Base-by-base conservation (phyloP, 2,329 filamentous ascomycete genomes). In the Fusarium caatingaense region DNA sequence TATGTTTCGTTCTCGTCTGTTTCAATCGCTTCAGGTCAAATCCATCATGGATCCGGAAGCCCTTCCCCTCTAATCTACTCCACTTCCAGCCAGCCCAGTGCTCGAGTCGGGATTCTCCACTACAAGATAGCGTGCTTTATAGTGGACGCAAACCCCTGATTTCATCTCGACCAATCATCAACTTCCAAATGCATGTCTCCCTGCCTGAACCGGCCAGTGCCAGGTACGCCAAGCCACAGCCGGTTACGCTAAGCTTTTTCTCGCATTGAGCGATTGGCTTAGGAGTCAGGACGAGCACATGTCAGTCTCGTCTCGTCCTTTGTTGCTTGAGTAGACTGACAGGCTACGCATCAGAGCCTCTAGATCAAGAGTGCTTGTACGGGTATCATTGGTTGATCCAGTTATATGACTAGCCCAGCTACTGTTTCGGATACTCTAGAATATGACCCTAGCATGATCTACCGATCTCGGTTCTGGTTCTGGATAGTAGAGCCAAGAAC, bases 361-460 rank as follows among this genome's bases (percentile, higher is more conserved):
- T 27, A 34, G 27, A 30, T 20, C 32, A 56, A 12, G 12, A 41
- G 45, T 28, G 10, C 4, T n/a, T 23, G 48, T 20, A n/a, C n/a
- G 18, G n/a, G 5, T 30, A 12, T 32, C 45, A 55, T 60, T 55
- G 34, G 59, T 20, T 51, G 21, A 50, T 51, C 21, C 13, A 48
- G 8, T 56, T 20, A 32, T 45, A 30, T 56, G n/a, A 44, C 44
- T n/a, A 64, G 45, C 30, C 27, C 48, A 59, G 45, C 50, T 59
- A 59, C 48, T 64, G 67, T 69, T 69, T 69, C 61, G 51, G 48
- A 67, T 45, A 34, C 32, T 64, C 71, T 70, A 60, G 54, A 49
- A 61, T 48, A 25, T n/a, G 44, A 48, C 51, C 25, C 50, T 61
- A 54, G 42, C 46, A 60, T 65, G 18, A 42, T 53, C 34, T 28